Conservation (phyloP, 306 rosid genomes). For the Begonia peltatifolia region DNA sequence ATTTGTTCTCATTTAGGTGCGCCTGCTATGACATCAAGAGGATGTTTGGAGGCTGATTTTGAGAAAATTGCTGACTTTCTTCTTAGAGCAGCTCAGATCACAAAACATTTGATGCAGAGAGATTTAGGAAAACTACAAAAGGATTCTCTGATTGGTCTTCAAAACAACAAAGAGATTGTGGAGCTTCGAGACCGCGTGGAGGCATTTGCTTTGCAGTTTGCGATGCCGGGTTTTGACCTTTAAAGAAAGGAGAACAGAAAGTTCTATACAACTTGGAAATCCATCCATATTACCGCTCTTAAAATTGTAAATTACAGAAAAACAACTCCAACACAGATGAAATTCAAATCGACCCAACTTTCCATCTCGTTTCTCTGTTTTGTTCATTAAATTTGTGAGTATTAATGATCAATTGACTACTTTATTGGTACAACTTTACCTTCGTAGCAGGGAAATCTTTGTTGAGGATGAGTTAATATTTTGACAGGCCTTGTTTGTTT, state of each 20-base stretch:
- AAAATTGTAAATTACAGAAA: too few species aligned
- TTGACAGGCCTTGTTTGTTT: not conserved
- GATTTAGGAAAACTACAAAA: conserved; percentile 48
- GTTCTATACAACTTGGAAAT: too few species aligned
- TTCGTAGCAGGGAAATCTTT: not conserved
- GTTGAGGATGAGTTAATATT: not conserved
- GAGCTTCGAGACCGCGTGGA: conserved; percentile 58
- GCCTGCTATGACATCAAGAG: conserved; percentile 91
- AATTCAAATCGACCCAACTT: conserved; percentile 6
- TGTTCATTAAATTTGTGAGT: conserved; percentile 11
- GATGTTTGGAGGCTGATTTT: conserved; percentile 70
- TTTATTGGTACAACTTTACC: not conserved
- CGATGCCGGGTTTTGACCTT: conserved; percentile 69
- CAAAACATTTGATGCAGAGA: conserved; percentile 30
- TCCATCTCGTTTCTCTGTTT: conserved; percentile 9
- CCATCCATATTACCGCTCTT: too few species aligned
- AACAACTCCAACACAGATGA: not conserved
- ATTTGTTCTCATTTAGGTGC: conserved; percentile 33
- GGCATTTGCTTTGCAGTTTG: conserved; percentile 56
- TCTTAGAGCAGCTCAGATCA: conserved; percentile 56
- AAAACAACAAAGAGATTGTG: conserved; percentile 38
- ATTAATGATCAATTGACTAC: not conserved
- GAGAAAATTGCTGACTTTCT: conserved; percentile 70
- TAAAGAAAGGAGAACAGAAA: not conserved
- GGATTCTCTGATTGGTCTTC: conserved; percentile 46